phyloP scores from a whole-genome alignment of 805 yeast genomes.

The Metschnikowia henanensis region DNA sequence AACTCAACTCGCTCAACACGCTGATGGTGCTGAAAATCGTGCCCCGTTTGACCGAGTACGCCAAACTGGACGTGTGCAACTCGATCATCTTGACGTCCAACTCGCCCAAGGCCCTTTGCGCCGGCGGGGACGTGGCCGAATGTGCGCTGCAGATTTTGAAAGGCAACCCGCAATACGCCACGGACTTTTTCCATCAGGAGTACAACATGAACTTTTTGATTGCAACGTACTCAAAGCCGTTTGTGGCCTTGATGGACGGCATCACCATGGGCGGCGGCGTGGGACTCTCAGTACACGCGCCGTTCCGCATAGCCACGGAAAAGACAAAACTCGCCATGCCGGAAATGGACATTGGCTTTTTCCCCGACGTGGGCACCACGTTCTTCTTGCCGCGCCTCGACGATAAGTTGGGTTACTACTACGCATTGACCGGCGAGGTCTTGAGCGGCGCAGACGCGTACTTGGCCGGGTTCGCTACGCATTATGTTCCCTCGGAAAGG shows the following conservation, averaged over 20 bases:
- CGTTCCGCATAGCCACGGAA: slow-evolving; percentile 93
- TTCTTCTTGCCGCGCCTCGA: slow-evolving; percentile 84
- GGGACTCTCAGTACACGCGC: slow-evolving; percentile 86
- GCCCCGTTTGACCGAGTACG: slow-evolving; percentile 75
- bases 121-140: slow-evolving; percentile 94
- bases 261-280: slow-evolving; percentile 99
- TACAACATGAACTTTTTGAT: slow-evolving; percentile 78
- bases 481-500: slow-evolving; percentile 71
- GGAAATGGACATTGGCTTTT: slow-evolving; percentile 94
- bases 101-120: slow-evolving; percentile 77
- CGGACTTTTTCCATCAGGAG: slow-evolving; percentile 74
- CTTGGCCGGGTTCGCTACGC: slow-evolving; percentile 85
- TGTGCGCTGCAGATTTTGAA: slow-evolving; percentile 61
- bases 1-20: slow-evolving; percentile 80
- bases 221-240: slow-evolving; percentile 84
- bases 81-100: slow-evolving; percentile 67
- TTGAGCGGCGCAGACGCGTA: slow-evolving; percentile 80
- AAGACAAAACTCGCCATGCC: slow-evolving; percentile 95
- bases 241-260: slow-evolving; percentile 85
- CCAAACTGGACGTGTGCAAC: slow-evolving; percentile 64
- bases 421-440: slow-evolving; percentile 83
- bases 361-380: slow-evolving; percentile 94
- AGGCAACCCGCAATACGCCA: slow-evolving; percentile 48
- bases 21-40: slow-evolving; percentile 72
- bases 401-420: slow-evolving; percentile 79